Evolutionary conservation across 306 rosid species (phyloP), one percentile per base, ranked within the genome.

Genomic region (Gynostemma pentaphyllum): DNA sequence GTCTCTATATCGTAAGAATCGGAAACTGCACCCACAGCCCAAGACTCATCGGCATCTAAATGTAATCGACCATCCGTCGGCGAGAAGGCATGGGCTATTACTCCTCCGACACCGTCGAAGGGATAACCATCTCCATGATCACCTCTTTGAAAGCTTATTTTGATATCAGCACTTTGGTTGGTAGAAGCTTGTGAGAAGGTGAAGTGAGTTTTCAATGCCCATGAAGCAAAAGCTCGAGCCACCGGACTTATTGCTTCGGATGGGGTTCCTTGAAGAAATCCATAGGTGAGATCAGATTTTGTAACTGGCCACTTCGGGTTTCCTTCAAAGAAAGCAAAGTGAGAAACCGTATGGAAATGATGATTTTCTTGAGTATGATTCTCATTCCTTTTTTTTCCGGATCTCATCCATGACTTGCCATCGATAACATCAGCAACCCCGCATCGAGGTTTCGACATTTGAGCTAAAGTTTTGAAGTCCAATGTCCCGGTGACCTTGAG

Each of bases 401-500:
- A 52, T 7, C 46, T 27, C 81, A 77, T 77, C 34, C 70, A 49
- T 2, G 75, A 57, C 23, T 54, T 62, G 10, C 75, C 75, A 6
- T 47, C 47, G 22, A 48, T 19, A 13, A 77, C 37, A 50, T 81
- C 82, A 0, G 86, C 54, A 0, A 75, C 60, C 2, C 83, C 86
- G 13, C 86, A 81, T 12, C 86, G 77, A 29, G 86, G 81, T 28
- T 14, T 74, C 2, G 48, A 48, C 83, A 78, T 78, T 18, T 9
- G 64, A 1, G 77, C 26, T 6, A 81, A 1, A 2, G 86, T 81
- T 63, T 27, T 32, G 1, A 50, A n/a, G 9, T 78, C 73, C 9
- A 81, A 8, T 0, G 34, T 37, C 23, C 86, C 83, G 0, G 71
- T 72, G 56, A 52, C 44, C 5, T 26, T 52, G 49, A 81, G 45